Evolutionary conservation across 2,329 filamentous ascomycete genomes (phyloP), one percentile per base, ranked within the genome.

Genomic region (Onygena corvina): DNA sequence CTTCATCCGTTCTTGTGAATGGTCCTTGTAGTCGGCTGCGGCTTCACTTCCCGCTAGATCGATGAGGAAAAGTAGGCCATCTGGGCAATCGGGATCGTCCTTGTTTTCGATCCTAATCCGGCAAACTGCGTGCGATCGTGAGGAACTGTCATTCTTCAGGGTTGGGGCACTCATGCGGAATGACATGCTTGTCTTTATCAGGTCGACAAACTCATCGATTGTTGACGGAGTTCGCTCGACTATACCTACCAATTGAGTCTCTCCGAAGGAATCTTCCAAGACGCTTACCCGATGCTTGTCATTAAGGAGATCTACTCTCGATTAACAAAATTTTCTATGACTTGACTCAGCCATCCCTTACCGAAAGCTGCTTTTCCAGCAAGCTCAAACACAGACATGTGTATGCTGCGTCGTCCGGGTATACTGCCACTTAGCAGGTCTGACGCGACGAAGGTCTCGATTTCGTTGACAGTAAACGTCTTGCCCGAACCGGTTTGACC

Each of bases 371-470:
- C 21, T 8, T 42, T 42, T 11, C 38, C 21, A 25, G 38, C 38
- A 20, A 42, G 38, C 21, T 42, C 38, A 42, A 42, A 42, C 38
- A 42, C 38, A 27, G 38, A 42, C 21, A 42, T 42, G 14, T 40
- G 36, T 14, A 42, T 25, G 11, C 38, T 42, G 38, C 38, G 38
- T 14, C 38, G 38, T 1, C 38, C 38, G 9, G 38, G 23, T 11
- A 46, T 46, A 18, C 33, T 20, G n/a, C 44, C 44, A n/a, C 44
- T 14, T 16, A 33, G 33, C 20, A 46, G 33, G 20, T 46, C 44
- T 20, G 44, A 46, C 9, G 38, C 38, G 11, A 42, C 27, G 21
- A 42, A 42, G 3, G 38, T 42, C 27, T 42, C 38, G 21, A 42
- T 42, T 42, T 42, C 38, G 16, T 42, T 27, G 12, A 42, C 38